Conservation (phyloP, 1,284 basidiomycete genomes). For the Ganoderma sinense region DNA sequence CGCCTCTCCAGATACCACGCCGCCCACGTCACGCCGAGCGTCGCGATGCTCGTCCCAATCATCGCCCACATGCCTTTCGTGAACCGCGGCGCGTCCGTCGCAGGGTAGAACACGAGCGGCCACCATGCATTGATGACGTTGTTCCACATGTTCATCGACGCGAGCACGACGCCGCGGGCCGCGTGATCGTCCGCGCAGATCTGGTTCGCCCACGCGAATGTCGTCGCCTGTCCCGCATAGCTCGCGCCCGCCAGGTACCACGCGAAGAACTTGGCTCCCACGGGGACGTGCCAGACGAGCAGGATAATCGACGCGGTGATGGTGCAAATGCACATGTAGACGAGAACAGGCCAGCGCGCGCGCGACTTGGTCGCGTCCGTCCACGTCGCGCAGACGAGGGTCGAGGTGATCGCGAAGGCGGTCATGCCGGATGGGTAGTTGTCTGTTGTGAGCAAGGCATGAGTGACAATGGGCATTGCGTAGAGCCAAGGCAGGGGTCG, state of each 20-base stretch:
- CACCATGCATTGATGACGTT: constrained; percentile 77
- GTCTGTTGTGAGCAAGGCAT: constrained; percentile 44
- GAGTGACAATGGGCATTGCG: not conserved
- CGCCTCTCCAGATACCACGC: constrained; percentile 65
- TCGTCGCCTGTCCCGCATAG: constrained; percentile 73
- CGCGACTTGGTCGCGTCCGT: constrained; percentile 59
- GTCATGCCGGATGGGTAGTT: constrained; percentile 73
- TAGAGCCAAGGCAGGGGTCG: constrained; percentile 5
- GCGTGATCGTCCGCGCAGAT: constrained; percentile 73
- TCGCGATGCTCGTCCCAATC: constrained; percentile 63
- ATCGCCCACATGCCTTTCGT: constrained; percentile 72
- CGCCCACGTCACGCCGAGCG: constrained; percentile 60
- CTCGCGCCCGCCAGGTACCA: constrained; percentile 72
- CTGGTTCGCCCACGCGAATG: constrained; percentile 79
- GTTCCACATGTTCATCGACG: constrained; percentile 81
- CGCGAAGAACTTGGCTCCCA: constrained; percentile 69
- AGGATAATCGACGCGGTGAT: constrained; percentile 65
- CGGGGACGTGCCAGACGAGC: constrained; percentile 62
- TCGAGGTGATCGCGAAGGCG: constrained; percentile 69
- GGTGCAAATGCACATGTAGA: constrained; percentile 65
- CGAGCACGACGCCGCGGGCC: constrained; percentile 71
- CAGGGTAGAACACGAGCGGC: constrained; percentile 72
- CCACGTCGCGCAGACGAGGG: constrained; percentile 67
- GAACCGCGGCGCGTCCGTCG: constrained; percentile 71
- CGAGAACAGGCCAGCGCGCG: constrained; percentile 68